Conservation (phyloP, 1,284 basidiomycete species). For the Papiliotrema flavescens region DNA sequence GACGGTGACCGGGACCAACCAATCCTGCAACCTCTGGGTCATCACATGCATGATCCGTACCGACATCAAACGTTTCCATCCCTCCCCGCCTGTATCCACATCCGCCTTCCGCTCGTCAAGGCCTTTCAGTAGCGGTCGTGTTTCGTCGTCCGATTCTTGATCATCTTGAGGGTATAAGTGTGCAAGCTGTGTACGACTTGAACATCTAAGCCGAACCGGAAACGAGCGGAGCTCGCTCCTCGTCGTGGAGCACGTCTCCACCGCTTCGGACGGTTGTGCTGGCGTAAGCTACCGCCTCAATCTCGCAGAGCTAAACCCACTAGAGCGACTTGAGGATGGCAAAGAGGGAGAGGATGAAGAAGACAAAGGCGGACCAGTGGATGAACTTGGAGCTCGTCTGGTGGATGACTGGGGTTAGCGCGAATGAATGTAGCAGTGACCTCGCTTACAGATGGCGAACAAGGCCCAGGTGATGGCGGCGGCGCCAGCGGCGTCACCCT, state of each 20-base stretch:
- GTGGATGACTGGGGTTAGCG: conserved; percentile 54
- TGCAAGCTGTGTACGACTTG: too few relatives aligned
- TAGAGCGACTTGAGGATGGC: conserved; percentile 67
- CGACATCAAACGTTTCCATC: too few relatives aligned
- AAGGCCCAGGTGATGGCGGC: conserved; percentile 48
- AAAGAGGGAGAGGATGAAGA: conserved; percentile 77
- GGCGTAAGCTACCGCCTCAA: not conserved
- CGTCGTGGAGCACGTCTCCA: conserved; percentile 62
- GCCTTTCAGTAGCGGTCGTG: not conserved
- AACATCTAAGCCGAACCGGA: too few relatives aligned
- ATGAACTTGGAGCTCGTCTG: conserved; percentile 63
- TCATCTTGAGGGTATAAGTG: too few relatives aligned
- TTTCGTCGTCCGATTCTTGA: too few relatives aligned
- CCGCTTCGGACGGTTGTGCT: conserved; percentile 47
- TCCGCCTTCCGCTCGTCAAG: not conserved
- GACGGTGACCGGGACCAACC: conserved; percentile 4
- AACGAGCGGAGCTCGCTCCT: conserved; percentile 75
- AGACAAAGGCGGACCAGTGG: conserved; percentile 82
- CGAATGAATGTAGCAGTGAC: not conserved
- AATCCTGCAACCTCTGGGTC: not conserved
- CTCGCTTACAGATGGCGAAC: conserved; percentile 44
- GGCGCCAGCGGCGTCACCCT: conserved; percentile 66
- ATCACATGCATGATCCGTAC: not conserved
- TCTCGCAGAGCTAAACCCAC: conserved; percentile 21
- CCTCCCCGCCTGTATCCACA: not conserved